Percentiles rank a stretch among this genome's conserved stretches.
Evolutionary conservation across 2,329 filamentous ascomycete genomes (phyloP).

Genomic region (Ceratocystis destructans): DNA sequence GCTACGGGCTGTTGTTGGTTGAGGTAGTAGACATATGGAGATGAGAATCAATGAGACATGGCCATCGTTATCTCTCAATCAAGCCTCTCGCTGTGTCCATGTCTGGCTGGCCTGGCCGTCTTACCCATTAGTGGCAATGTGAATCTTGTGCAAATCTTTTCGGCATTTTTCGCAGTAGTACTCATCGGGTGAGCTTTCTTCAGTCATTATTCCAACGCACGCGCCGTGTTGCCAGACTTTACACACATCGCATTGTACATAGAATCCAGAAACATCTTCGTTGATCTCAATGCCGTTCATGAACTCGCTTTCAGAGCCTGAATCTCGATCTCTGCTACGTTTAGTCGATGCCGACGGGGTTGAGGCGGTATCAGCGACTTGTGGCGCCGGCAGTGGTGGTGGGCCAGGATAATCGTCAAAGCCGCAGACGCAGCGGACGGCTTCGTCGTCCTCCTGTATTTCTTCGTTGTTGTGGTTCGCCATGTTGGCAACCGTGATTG

Average conservation of each 20-base stretch:
- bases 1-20: background rate
- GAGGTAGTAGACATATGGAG: background rate
- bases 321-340: slow-evolving; percentile 38
- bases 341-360: slow-evolving; percentile 33
- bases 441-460: slow-evolving; percentile 76
- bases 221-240: slow-evolving; percentile 98
- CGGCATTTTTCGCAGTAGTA: slow-evolving; percentile 96
- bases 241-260: slow-evolving; percentile 94
- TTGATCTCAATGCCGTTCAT: slow-evolving; percentile 49
- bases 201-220: slow-evolving; percentile 92
- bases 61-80: slow-evolving; percentile 19
- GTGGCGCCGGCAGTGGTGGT: slow-evolving; percentile 33
- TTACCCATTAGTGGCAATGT: slow-evolving; percentile 72
- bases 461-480: slow-evolving; percentile 44
- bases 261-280: slow-evolving; percentile 85
- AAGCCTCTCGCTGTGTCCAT: slow-evolving; percentile 8
- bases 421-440: slow-evolving; percentile 89
- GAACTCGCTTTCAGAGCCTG: slow-evolving; percentile 33
- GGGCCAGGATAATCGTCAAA: slow-evolving; percentile 88
- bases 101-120: slow-evolving; percentile 26
- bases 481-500: slow-evolving; percentile 32
- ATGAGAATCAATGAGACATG: slow-evolving; percentile 1
- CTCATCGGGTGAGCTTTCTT: slow-evolving; percentile 82
- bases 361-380: slow-evolving; percentile 28
- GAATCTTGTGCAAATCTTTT: slow-evolving; percentile 79